Conservation (phyloP, 257 asterid species). For the Pogostemon cablin region DNA sequence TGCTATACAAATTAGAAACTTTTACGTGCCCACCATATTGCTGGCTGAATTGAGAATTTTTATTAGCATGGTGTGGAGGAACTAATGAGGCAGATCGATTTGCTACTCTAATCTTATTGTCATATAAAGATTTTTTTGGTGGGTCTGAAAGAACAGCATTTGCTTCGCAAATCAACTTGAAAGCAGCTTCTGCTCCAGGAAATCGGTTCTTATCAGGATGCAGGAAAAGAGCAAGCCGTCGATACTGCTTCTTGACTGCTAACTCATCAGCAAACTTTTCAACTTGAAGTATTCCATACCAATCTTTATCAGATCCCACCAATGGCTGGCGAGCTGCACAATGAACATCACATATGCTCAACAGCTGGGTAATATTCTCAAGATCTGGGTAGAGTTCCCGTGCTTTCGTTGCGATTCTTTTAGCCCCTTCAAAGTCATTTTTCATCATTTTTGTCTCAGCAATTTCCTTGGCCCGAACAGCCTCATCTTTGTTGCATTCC, state of each 20-base stretch:
- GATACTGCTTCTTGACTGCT: conserved; percentile 65
- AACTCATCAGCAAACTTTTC: conserved; percentile 63
- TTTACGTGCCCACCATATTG: conserved; percentile 37
- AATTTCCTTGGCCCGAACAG: conserved; percentile 61
- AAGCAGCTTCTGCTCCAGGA: conserved; percentile 93
- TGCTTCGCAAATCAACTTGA: conserved; percentile 83
- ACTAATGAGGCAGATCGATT: conserved; percentile 42
- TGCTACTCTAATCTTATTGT: conserved; percentile 43
- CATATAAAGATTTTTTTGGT: conserved; percentile 55
- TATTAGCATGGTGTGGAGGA: conserved; percentile 50
- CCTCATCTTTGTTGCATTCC: conserved; percentile 95
- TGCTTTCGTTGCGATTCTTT: conserved; percentile 59
- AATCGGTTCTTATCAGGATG: conserved; percentile 92
- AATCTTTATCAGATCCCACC: conserved; percentile 70
- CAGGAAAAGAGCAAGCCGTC: conserved; percentile 75
- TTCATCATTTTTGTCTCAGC: conserved; percentile 72
- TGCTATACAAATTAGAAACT: conserved; percentile 44
- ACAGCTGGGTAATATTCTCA: conserved; percentile 70
- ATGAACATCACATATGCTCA: conserved; percentile 77
- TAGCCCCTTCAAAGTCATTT: conserved; percentile 74
- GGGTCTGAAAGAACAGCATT: conserved; percentile 68
- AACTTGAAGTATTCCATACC: conserved; percentile 75
- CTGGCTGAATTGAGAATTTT: conserved; percentile 39
- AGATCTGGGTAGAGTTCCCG: conserved; percentile 70
- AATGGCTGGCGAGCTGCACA: conserved; percentile 55